A percentile compares a stretch with the other conserved stretches of the same genome.
phyloP scores from a whole-genome alignment of 1,284 basidiomycete genomes.

The Paramarasmius palmivorus region DNA sequence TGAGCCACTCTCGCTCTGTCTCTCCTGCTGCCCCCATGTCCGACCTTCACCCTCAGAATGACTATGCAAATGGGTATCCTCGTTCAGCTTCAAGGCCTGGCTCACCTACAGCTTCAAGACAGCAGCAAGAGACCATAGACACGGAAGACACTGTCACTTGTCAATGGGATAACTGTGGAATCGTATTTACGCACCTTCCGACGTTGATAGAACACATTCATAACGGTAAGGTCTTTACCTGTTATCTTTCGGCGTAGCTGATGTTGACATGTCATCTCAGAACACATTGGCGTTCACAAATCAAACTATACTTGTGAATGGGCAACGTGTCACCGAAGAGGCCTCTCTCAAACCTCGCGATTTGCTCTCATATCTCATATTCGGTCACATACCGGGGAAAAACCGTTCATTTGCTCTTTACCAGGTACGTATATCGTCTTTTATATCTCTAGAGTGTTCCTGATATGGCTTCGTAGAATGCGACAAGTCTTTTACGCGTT shows the following conservation, averaged over 20 bases:
- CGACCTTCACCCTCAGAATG: background rate
- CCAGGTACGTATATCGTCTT: constrained; percentile 54
- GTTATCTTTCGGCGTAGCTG: constrained; percentile 35
- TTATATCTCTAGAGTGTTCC: constrained; percentile 2
- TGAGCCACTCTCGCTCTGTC: background rate
- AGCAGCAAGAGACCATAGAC: constrained; percentile 26
- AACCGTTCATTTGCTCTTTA: constrained; percentile 82
- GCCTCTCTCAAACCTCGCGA: constrained; percentile 81
- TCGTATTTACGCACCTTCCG: constrained; percentile 67
- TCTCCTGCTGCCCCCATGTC: background rate
- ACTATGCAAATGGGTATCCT: background rate
- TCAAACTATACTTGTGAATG: constrained; percentile 89
- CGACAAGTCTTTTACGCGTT: constrained; percentile 91
- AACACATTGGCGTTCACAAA: constrained; percentile 85
- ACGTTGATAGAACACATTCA: constrained; percentile 81
- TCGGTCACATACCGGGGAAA: constrained; percentile 90
- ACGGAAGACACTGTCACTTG: constrained; percentile 61
- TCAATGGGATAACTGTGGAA: constrained; percentile 78
- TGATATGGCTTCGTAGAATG: constrained; percentile 58
- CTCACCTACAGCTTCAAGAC: constrained; percentile 23
- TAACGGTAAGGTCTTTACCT: constrained; percentile 49
- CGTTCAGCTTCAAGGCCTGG: constrained; percentile 20
- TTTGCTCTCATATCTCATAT: constrained; percentile 88
- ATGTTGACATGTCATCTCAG: constrained; percentile 47
- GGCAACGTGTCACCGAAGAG: constrained; percentile 76